Percentiles rank a stretch among this genome's conserved stretches.
Conservation (phyloP, 352 stramenopile genomes). For the Pythium chondricola region DNA sequence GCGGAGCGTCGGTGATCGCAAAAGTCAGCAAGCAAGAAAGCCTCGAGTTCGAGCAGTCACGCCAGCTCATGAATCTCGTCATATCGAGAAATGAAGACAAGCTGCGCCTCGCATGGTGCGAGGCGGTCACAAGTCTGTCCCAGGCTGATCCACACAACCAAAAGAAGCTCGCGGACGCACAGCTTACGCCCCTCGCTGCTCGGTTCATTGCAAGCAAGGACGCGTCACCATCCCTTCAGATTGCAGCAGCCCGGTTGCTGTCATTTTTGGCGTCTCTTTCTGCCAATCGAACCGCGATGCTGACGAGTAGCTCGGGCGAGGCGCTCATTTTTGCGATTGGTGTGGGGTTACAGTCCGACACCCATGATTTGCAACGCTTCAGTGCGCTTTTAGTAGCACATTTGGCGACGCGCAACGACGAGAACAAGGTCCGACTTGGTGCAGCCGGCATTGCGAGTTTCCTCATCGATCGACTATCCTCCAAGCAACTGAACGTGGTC, state of each 20-base stretch:
- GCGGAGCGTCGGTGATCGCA: conserved; percentile 20
- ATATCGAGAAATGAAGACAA: conserved; percentile 13
- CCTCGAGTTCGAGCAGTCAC: conserved; percentile 43
- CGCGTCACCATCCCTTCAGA: conserved; percentile 18
- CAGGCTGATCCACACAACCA: conserved; percentile 45
- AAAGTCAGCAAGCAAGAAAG: conserved; percentile 52
- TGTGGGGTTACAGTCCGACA: conserved; percentile 37
- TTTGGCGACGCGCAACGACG: conserved; percentile 48
- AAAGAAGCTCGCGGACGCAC: conserved; percentile 17
- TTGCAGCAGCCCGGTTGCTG: conserved; percentile 32
- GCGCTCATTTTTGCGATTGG: conserved; percentile 29
- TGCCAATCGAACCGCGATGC: conserved; percentile 38
- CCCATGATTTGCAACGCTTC: conserved; percentile 54
- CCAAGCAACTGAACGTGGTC: conserved; percentile 55
- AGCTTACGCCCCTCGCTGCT: conserved; percentile 31
- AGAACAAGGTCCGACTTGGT: conserved; percentile 58
- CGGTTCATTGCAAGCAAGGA: conserved; percentile 20
- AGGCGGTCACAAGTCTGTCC: conserved; percentile 34
- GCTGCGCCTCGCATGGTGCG: conserved; percentile 40
- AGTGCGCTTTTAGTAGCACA: conserved; percentile 48
- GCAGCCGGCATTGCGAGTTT: conserved; percentile 30
- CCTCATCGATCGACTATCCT: conserved; percentile 58
- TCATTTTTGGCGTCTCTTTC: conserved; percentile 36
- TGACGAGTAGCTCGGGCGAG: conserved; percentile 31
- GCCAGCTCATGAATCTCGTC: conserved; percentile 30